phyloP scores from a whole-genome alignment of 108 stramenopile genomes.

The Poteriospumella lacustris region DNA sequence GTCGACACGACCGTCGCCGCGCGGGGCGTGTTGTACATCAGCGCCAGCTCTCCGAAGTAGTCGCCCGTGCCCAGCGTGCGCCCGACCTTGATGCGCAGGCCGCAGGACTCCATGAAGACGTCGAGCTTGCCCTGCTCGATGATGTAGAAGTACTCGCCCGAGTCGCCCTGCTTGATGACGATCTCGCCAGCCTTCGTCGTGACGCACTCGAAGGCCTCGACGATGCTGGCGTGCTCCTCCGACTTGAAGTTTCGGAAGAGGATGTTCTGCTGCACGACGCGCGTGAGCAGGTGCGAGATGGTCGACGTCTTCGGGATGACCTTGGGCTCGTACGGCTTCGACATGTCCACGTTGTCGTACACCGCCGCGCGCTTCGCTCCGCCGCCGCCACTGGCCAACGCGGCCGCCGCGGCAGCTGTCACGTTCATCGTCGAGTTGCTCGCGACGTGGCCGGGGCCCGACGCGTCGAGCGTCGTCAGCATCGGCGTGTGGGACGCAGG shows the following conservation, averaged over 20 bases:
- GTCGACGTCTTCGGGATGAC: not conserved
- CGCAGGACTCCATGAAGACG: constrained; percentile 25
- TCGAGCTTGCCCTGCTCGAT: constrained; percentile 46
- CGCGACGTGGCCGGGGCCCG: no score
- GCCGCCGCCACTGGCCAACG: no score
- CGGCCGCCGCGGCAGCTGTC: no score
- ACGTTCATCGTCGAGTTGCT: no score
- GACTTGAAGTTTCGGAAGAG: constrained; percentile 15
- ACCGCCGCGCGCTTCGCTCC: constrained; percentile 18
- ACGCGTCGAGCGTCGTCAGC: no score
- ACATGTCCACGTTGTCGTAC: not conserved
- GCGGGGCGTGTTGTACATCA: constrained; percentile 57
- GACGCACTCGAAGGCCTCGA: constrained; percentile 4
- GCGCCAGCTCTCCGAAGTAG: constrained; percentile 61
- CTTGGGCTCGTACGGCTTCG: not conserved
- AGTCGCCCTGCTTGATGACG: constrained; percentile 53
- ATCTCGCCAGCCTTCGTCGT: not conserved
- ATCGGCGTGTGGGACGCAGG: no score
- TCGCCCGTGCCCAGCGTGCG: constrained; percentile 35
- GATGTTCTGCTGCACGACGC: not conserved
- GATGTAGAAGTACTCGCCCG: constrained; percentile 54
- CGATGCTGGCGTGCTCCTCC: not conserved
- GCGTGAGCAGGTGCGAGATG: not conserved
- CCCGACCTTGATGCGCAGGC: not conserved
- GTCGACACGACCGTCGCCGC: constrained; percentile 49